Conservation (phyloP, 2,329 filamentous ascomycete genomes). For the Dothistroma septosporum region DNA sequence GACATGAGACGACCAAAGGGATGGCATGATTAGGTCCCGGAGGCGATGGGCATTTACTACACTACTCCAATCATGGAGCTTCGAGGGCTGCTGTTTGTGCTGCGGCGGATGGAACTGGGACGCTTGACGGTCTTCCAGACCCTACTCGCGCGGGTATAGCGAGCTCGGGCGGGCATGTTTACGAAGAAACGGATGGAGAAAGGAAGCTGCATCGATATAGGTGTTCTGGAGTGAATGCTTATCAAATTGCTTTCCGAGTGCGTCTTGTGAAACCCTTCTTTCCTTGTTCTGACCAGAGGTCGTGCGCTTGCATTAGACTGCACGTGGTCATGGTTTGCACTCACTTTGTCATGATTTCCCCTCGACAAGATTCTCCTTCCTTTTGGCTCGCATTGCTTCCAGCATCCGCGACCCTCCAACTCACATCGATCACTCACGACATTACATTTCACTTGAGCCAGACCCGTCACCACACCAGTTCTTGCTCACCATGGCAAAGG, state of each 20-base stretch:
- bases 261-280: not conserved
- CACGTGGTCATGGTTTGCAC: not conserved
- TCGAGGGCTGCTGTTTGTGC: not conserved
- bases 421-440: too few species aligned
- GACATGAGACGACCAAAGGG: not conserved
- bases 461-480: too few species aligned
- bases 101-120: not conserved
- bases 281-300: not conserved
- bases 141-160: not conserved
- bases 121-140: not conserved
- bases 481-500: too few species aligned
- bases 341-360: not conserved
- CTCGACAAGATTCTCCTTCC: too few species aligned
- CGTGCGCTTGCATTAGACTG: not conserved
- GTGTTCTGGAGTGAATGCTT: not conserved
- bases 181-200: not conserved
- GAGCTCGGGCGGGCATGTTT: not conserved
- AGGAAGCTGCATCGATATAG: not conserved
- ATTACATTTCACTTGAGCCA: too few species aligned
- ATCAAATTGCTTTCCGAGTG: not conserved
- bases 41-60: not conserved
- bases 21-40: conserved; percentile 5
- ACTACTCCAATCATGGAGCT: not conserved
- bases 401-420: too few species aligned
- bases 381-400: too few species aligned